Evolutionary conservation across 2,329 filamentous ascomycete species (phyloP).

Genomic region (Colletotrichum sidae): DNA sequence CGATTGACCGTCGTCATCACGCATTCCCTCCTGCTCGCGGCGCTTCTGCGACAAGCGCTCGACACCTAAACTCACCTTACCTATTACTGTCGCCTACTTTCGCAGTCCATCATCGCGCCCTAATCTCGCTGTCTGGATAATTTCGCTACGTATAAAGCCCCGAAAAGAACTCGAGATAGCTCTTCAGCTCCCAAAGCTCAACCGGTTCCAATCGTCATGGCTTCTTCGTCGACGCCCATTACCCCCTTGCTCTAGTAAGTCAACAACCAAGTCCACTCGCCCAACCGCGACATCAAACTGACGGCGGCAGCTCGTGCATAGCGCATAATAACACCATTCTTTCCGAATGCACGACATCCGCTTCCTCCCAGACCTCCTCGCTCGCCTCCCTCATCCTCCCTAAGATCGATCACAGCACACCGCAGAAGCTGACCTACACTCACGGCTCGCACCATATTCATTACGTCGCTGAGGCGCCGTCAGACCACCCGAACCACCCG

Average conservation of each 20-base stretch:
- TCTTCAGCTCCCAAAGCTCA: conserved; percentile 7
- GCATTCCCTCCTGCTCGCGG: conserved; percentile 20
- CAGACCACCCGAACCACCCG: conserved; percentile 66
- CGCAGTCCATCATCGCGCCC: conserved; percentile 18
- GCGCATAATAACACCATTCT: conserved; percentile 94
- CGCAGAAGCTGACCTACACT: conserved; percentile 94
- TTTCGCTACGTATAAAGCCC: not conserved
- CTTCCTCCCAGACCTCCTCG: conserved; percentile 83
- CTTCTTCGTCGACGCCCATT: conserved; percentile 75
- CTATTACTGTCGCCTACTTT: conserved; percentile 12
- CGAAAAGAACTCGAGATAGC: conserved; percentile 18
- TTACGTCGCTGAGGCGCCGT: conserved; percentile 89
- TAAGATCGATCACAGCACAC: conserved; percentile 84
- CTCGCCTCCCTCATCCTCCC: conserved; percentile 95
- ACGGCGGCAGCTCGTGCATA: conserved; percentile 80
- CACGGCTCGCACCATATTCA: conserved; percentile 94
- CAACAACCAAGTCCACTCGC: conserved; percentile 8
- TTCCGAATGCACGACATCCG: conserved; percentile 89
- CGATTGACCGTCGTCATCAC: conserved; percentile 36
- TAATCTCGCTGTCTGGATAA: conserved; percentile 16
- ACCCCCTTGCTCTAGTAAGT: conserved; percentile 81
- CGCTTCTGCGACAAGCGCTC: conserved; percentile 33
- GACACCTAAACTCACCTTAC: conserved; percentile 4
- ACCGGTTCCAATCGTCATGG: conserved; percentile 61
- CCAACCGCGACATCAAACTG: conserved; percentile 28